Evolutionary conservation across 495 filamentous ascomycete genomes (phyloP), one percentile per base, ranked within the genome.

Genomic region (Aspergillus olivimuriae): DNA sequence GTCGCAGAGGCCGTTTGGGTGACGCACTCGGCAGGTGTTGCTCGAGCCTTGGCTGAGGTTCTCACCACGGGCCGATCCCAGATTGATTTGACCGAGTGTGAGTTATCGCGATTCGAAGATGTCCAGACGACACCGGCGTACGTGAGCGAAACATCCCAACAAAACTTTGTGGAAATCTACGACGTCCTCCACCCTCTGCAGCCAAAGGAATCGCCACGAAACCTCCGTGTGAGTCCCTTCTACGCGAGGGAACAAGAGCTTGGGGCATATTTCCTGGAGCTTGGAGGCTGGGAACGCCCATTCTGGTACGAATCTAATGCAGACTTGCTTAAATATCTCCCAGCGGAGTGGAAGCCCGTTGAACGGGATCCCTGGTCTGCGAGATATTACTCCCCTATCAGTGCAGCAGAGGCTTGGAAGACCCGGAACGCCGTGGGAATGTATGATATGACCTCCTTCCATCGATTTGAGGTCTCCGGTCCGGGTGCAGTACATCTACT

Each of bases 1-100:
- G 72, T 76, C 7, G 73, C 73, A 6, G 72, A 75, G 41, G 73
- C 73, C 6, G 72, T 77, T 1, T 77, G 73, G 73, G 72, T 77
- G 4, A 77, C 73, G 8, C 73, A 77, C 33, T 71, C 70, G 0
- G 73, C 72, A n/a, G 73, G 73, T 14, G 68, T 75, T 9, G 73
- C 73, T 5, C 63, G 70, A 23, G 69, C 72, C 12, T 28, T 77
- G 3, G 73, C 73, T 0, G 60, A 77, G 44, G 38, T 72, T 7
- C 63, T 77, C 12, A 74, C 73, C 2, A 58, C 54, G 0, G 73
- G 70, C 4, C 52, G 46, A 23, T 75, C 73, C 4, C 43, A 61
- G 21, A 66, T 73, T 33, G 70, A 76, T 38, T 41, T 75, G 9
- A 50, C 62, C 2, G 73, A 74, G 31, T 75, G 72, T 44, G 69